phyloP scores from a whole-genome alignment of 371 early-diverging fungal genomes.

The Entomophthora muscae region DNA sequence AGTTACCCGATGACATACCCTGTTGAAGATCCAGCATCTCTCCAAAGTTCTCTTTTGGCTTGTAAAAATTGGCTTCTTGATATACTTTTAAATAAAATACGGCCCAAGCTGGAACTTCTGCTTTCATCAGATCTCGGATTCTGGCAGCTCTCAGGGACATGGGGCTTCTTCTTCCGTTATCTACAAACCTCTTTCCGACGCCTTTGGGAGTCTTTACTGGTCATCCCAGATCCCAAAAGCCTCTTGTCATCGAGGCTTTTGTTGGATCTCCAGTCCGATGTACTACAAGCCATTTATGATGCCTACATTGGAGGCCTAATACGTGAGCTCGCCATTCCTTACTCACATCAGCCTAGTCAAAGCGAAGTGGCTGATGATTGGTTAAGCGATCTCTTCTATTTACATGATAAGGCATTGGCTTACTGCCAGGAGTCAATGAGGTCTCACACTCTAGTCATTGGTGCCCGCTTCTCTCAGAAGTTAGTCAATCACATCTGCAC shows the following conservation, averaged over 20 bases:
- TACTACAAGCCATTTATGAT: background rate
- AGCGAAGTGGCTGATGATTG: background rate
- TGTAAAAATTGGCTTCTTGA: background rate
- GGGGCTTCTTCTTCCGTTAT: background rate
- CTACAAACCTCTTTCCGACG: background rate
- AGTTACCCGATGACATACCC: background rate
- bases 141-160: constrained; percentile 2
- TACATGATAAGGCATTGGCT: background rate
- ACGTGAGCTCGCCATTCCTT: background rate
- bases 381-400: background rate
- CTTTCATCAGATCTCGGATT: background rate
- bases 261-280: background rate
- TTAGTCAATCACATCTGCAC: background rate
- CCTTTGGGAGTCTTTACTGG: background rate
- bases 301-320: background rate
- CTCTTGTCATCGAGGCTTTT: background rate
- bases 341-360: constrained; percentile 5
- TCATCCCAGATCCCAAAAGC: background rate
- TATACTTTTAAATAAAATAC: background rate
- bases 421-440: background rate
- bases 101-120: background rate
- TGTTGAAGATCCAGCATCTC: background rate
- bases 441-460: background rate
- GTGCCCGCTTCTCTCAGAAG: background rate
- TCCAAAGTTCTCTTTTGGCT: background rate